Base-by-base conservation (phyloP, 805 yeast genomes). In the Kazachstania taianensis region DNA sequence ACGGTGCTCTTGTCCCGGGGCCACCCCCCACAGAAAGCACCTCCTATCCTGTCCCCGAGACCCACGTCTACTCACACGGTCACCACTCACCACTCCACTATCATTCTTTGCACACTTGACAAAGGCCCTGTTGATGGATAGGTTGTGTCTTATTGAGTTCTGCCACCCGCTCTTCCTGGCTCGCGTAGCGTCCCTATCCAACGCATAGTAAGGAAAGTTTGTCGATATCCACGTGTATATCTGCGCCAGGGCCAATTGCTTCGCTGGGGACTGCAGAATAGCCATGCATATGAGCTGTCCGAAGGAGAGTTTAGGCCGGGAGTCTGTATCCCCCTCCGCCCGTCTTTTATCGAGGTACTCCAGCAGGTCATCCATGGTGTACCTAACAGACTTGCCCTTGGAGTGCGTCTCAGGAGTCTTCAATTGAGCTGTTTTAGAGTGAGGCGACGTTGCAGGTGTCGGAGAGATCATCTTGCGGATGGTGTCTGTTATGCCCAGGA, bases 221-320 rank as follows among this genome's bases (percentile, higher is more conserved):
- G 75, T 76, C 8, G 89, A 75, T 30, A 89, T 89, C 98, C 98
- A 89, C 46, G 66, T 69, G 62, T 89, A 89, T 30, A 89, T 89
- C 49, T 84, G 94, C 1, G 87, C 69, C 35, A 81, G 59, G 2
- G 89, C 80, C 28, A 84, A 67, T 42, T 77, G 77, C 32, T 80
- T 69, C 12, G 66, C 70, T 1, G 78, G 77, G n/a, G 94, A 76
- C 41, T 92, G 73, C 44, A 89, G 63, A 33, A 89, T 82, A 2
- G 97, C 89, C 80, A 89, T 78, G 2, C 95, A 96, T 43, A 92
- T 92, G 41, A 92, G 67, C 36, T 84, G 79, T 5, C 96, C 96
- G 53, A 89, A 92, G 7, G 95, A 82, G 56, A 76, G 85, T 0
- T 94, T 94, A 2, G 97, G 97, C 57, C 89, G 89, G 5, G 20